These are phyloP conservation scores for Camellia sinensis DNA, from an alignment of 148 eudicot genomes.

Conservation along the genomic window DNA sequence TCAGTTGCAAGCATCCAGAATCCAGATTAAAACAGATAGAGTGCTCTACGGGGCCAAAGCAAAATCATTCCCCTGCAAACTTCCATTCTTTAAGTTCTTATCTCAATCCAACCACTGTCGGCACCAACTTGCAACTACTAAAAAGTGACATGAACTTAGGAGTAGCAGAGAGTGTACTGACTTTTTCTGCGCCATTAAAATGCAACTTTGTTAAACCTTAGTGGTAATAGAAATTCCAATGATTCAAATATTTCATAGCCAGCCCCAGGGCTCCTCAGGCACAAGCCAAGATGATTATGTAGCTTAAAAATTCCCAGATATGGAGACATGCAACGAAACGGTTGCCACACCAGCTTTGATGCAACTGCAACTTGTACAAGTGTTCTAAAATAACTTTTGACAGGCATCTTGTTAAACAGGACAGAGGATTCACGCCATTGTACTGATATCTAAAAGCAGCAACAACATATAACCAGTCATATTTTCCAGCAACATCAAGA, in stretches of 20 bases:
- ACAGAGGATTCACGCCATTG: not conserved
- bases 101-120: not conserved
- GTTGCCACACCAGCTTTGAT: not conserved
- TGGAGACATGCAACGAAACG: not conserved
- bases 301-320: not conserved
- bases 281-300: not conserved
- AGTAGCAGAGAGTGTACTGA: not conserved
- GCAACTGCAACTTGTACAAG: not conserved
- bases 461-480: not conserved
- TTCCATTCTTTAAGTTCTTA: not conserved
- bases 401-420: not conserved
- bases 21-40: not conserved
- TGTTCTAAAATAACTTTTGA: not conserved
- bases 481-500: not conserved
- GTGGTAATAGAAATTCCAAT: not conserved
- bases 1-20: not conserved
- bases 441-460: not conserved
- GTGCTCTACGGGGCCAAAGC: not conserved
- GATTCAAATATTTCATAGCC: not conserved
- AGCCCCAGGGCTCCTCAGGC: not conserved
- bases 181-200: not conserved
- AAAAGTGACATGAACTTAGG: not conserved
- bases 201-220: not conserved
- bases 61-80: not conserved
- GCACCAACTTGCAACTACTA: slow-evolving; percentile 2